phyloP scores from a whole-genome alignment of 148 eudicot species.

The Chenopodium album region DNA sequence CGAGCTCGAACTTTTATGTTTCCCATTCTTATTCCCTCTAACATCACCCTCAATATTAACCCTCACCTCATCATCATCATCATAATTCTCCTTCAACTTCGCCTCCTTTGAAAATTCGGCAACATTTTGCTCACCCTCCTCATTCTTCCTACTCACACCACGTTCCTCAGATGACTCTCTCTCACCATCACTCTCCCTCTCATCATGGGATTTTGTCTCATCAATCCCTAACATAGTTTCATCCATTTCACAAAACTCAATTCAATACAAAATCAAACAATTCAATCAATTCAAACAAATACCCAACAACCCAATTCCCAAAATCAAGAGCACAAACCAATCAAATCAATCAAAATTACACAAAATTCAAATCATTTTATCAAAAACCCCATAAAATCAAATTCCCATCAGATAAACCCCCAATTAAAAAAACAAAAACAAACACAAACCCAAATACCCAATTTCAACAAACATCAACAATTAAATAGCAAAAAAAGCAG shows the following conservation, averaged over 20 bases:
- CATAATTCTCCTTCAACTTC: slow-evolving; percentile 30
- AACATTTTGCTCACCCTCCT: slow-evolving; percentile 30
- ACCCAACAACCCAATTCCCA: slow-evolving; percentile 22
- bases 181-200: slow-evolving; percentile 56
- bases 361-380: neutral
- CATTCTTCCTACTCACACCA: slow-evolving; percentile 19
- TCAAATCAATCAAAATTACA: slow-evolving; percentile 20
- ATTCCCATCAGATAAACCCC: slow-evolving; percentile 22
- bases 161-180: slow-evolving; percentile 39
- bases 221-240: slow-evolving; percentile 59
- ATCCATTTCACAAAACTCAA: slow-evolving; percentile 34
- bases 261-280: slow-evolving; percentile 18
- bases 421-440: slow-evolving; percentile 14
- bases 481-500: slow-evolving; percentile 17
- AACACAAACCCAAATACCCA: slow-evolving; percentile 26
- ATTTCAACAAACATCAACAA: slow-evolving; percentile 22
- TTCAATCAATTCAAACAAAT: slow-evolving; percentile 11
- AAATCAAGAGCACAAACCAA: slow-evolving; percentile 12
- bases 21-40: slow-evolving; percentile 17
- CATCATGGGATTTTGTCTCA: slow-evolving; percentile 43
- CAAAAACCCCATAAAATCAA: neutral
- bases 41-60: slow-evolving; percentile 23
- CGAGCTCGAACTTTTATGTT: slow-evolving; percentile 19
- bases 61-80: slow-evolving; percentile 6
- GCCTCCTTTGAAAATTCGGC: slow-evolving; percentile 30